Base-by-base conservation (phyloP, 2,329 filamentous ascomycete species). In the Colletotrichum sp. region DNA sequence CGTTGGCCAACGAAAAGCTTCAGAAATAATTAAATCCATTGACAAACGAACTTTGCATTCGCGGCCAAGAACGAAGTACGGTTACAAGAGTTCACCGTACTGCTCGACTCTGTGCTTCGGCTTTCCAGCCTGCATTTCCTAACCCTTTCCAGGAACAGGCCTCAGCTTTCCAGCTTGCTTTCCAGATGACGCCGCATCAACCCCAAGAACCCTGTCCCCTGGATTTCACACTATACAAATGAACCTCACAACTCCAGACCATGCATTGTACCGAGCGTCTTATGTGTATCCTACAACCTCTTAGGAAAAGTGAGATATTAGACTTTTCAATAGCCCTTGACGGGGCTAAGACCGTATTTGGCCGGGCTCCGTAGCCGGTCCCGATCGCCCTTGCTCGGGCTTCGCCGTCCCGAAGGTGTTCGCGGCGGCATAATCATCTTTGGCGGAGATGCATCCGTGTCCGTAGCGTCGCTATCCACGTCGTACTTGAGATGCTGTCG, bases 391-490 rank as follows among this genome's bases (percentile, higher is more conserved):
- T 91, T 92, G 76, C 83, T 88, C 0, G 89, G 89, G 78, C 85
- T 90, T 68, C 87, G 85, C 69, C 88, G 85, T 9, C 82, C 80
- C 9, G 86, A 87, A 6, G 90, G 89, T 4, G 88, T 89, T 74
- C 85, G 85, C 5, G 87, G 83, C n/a, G 84, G 81, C 69, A 87
- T 84, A 21, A 90, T 81, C 70, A 85, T 82, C 49, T 83, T 84
- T 7, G 85, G 84, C 0, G 89, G 88, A 9, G 89, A 89, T 4
- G 82, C 75, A 71, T 92, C 90, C 5, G 89, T 90, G 55, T 91
- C 90, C 1, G 87, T 88, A 2, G 83, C 87, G 10, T 90, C 88
- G 66, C 87, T 85, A 21, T 49, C 44, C 44, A 49, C n/a, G 64
- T 80, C 80, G 34, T 85, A 80, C 16, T 80, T 65, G 4, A 86